Base-by-base conservation (phyloP, 768 basidiomycete genomes). In the Agrocybe praecox region DNA sequence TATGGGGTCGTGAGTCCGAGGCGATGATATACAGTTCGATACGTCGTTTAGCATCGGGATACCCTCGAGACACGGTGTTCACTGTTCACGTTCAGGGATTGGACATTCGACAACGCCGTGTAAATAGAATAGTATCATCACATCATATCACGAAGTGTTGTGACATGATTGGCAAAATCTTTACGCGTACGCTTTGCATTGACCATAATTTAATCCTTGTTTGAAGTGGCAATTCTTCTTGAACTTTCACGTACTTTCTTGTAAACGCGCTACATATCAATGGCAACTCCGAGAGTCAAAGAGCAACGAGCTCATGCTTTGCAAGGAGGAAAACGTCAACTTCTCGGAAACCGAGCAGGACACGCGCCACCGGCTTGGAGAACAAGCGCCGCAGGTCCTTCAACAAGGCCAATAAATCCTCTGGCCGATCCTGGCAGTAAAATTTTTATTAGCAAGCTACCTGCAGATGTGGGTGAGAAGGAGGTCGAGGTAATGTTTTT, bases 351-450 rank as follows among this genome's bases (percentile, higher is more conserved):
- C 62, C 74, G 77, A 36, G 80, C 87, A 2, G 81, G 78, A 0
- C 76, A 77, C 10, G 78, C 80, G 1, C 74, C 83, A 2, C 88
- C 88, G 0, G 86, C 89, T 10, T 90, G 89, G 89, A 74, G 79
- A 48, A 60, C 67, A 19, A 76, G 74, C 53, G 65, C 60, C 7
- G 44, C 58, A 55, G 59, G 56, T 47, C 63, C 9, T 43, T 59
- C 56, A 61, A 58, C 24, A 18, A 36, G 26, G 24, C 23, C 34
- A 53, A 56, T 42, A 46, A 79, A 68, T 42, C 63, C 65, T 50
- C 55, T 54, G 34, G 54, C 65, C 9, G 72, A 73, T n/a, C 58
- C 60, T 21, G 86, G 85, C 8, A 89, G 87, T 69, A 89, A 84
- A 67, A 88, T 91, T 17, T 74, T 91, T 44, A 67, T 90, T 52